Conservation (phyloP, 164 flowering plant genomes). For the Protea cynaroides region DNA sequence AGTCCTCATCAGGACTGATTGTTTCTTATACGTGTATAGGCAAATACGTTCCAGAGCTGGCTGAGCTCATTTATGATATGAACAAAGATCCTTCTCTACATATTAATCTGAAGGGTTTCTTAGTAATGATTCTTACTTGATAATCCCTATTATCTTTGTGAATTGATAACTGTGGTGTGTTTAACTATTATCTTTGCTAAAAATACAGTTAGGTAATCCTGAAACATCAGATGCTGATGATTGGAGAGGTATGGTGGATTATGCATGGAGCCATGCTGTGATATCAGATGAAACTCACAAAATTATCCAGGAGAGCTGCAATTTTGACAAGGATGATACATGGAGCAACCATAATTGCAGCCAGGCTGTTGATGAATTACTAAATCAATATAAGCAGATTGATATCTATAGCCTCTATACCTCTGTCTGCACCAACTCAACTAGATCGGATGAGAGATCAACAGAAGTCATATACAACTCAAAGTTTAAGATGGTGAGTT, state of each 20-base stretch:
- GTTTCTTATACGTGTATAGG: constrained; percentile 33
- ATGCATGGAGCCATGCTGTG: constrained; percentile 96
- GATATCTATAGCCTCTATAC: constrained; percentile 94
- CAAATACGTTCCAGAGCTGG: constrained; percentile 85
- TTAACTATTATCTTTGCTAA: no score
- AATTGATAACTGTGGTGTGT: not conserved
- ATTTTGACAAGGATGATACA: constrained; percentile 55
- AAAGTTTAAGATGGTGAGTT: constrained; percentile 54
- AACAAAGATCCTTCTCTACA: constrained; percentile 53
- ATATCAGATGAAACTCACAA: constrained; percentile 82
- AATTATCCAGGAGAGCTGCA: constrained; percentile 42
- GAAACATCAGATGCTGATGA: constrained; percentile 72
- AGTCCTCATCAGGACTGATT: not conserved
- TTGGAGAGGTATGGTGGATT: constrained; percentile 78
- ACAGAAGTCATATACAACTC: constrained; percentile 26
- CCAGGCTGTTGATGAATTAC: constrained; percentile 52
- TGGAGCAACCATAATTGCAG: constrained; percentile 54
- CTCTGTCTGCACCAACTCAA: constrained; percentile 42
- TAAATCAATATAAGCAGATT: constrained; percentile 59
- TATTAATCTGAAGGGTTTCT: constrained; percentile 71
- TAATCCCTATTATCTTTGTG: no score
- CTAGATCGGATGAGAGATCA: constrained; percentile 7
- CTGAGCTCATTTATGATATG: constrained; percentile 72
- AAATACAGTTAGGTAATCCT: constrained; percentile 75
- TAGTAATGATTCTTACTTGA: constrained; percentile 41